Percentiles rank a stretch among this genome's conserved stretches.
phyloP scores from a whole-genome alignment of 2,329 filamentous ascomycete genomes.

The Ilyonectria mors-panacis region DNA sequence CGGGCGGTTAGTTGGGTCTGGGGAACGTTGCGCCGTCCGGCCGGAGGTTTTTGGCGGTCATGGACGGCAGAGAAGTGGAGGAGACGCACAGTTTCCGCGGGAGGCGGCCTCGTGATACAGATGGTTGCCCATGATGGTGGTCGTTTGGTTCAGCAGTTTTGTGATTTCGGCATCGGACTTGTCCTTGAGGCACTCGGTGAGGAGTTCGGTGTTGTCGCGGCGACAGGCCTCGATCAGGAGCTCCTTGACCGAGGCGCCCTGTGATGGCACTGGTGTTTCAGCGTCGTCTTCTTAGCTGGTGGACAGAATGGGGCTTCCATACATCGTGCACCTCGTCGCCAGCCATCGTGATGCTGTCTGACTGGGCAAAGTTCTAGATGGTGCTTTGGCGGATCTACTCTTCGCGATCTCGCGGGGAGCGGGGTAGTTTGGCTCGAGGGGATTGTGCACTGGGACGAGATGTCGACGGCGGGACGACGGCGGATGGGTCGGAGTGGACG shows the following conservation, averaged over 20 bases:
- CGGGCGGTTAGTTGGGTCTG: conserved; percentile 22
- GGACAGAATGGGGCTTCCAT: conserved; percentile 16
- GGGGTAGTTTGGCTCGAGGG: conserved; percentile 31
- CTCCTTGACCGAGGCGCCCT: conserved; percentile 90
- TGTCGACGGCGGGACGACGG: not conserved
- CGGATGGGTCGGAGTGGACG: not conserved
- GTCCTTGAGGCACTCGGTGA: conserved; percentile 79
- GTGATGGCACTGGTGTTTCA: conserved; percentile 15
- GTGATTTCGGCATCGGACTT: conserved; percentile 77
- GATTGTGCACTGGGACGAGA: not conserved
- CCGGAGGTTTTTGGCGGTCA: not conserved
- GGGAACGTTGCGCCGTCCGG: not conserved
- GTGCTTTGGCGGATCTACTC: not conserved
- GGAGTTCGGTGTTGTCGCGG: conserved; percentile 90
- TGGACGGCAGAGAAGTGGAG: conserved; percentile 7
- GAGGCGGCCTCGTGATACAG: conserved; percentile 91
- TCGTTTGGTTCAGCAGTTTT: conserved; percentile 86
- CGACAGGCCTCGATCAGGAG: conserved; percentile 93
- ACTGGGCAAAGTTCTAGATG: not conserved
- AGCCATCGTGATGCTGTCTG: conserved; percentile 34
- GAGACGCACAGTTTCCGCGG: conserved; percentile 86
- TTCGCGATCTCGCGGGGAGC: conserved; percentile 20
- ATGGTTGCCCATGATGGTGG: conserved; percentile 88
- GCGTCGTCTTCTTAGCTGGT: conserved; percentile 11
- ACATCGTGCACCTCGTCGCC: conserved; percentile 57